These are phyloP conservation scores for Monilinia aucupariae DNA, from an alignment of 2,329 filamentous ascomycete species.

Conservation along the genomic window DNA sequence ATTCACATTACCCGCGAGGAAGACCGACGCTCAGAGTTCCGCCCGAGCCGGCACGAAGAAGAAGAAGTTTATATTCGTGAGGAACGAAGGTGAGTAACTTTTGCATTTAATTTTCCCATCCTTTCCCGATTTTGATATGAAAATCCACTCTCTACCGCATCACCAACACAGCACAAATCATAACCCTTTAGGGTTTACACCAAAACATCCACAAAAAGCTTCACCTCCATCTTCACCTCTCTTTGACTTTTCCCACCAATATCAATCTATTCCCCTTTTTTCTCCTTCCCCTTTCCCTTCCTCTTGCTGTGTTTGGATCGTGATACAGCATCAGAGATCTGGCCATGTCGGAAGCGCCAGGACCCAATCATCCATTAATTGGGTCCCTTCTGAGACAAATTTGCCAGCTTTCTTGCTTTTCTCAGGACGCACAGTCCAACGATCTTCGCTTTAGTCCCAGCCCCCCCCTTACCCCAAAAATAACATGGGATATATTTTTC, in stretches of 20 bases:
- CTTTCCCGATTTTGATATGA: too few relatives aligned
- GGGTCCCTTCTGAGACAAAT: slow-evolving; percentile 17
- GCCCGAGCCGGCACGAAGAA: slow-evolving; percentile 54
- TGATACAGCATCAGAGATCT: slow-evolving; percentile 12
- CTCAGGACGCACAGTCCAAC: slow-evolving; percentile 17
- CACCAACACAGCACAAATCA: background rate
- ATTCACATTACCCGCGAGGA: slow-evolving; percentile 71
- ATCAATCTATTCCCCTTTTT: background rate
- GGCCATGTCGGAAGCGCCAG: slow-evolving; percentile 14
- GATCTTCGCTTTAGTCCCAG: slow-evolving; percentile 16
- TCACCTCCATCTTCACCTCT: slow-evolving; percentile 11
- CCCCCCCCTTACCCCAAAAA: slow-evolving; percentile 19
- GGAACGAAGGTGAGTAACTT: slow-evolving; percentile 50
- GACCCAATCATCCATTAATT: slow-evolving; percentile 17
- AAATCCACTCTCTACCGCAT: background rate
- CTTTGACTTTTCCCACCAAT: background rate
- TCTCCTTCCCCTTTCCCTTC: slow-evolving; percentile 9
- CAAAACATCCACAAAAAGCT: background rate
- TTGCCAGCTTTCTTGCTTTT: slow-evolving; percentile 17
- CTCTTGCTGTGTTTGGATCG: background rate
- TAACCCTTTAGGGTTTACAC: too few relatives aligned
- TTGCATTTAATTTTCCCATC: too few relatives aligned
- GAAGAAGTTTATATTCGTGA: slow-evolving; percentile 48
- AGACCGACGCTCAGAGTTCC: slow-evolving; percentile 58
- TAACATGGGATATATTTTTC: slow-evolving; percentile 18